phyloP scores from a whole-genome alignment of 1,284 basidiomycete species.

The Sutorius eximius region DNA sequence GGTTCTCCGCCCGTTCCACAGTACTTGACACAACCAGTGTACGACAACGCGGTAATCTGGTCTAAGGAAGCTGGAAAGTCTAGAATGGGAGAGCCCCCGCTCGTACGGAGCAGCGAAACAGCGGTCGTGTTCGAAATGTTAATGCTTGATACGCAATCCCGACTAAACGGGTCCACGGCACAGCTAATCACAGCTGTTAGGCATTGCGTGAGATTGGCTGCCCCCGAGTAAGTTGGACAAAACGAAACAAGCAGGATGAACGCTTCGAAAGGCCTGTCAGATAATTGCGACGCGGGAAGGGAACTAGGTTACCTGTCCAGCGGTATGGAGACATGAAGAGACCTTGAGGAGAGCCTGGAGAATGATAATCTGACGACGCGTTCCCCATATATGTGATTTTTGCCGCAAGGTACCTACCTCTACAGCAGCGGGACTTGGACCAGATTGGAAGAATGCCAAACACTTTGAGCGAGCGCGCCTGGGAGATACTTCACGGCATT shows the following conservation, averaged over 20 bases:
- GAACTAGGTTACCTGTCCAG: slow-evolving; percentile 8
- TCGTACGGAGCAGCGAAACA: slow-evolving; percentile 17
- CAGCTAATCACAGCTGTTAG: slow-evolving; percentile 10
- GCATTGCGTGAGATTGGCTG: slow-evolving; percentile 13
- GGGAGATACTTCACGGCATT: too few species aligned
- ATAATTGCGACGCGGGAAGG: too few species aligned
- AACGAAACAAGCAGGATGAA: not conserved
- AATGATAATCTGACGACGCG: not conserved
- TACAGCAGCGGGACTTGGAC: too few species aligned
- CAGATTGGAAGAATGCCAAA: too few species aligned
- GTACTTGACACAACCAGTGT: slow-evolving; percentile 28
- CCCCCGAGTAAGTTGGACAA: not conserved
- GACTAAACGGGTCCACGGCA: slow-evolving; percentile 3
- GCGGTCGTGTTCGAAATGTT: slow-evolving; percentile 17
- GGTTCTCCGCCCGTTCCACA: slow-evolving; percentile 35
- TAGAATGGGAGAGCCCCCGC: slow-evolving; percentile 1
- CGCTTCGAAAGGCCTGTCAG: slow-evolving; percentile 13
- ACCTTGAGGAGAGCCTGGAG: not conserved
- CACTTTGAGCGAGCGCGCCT: too few species aligned
- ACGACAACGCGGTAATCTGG: slow-evolving; percentile 19
- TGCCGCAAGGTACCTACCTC: too few species aligned
- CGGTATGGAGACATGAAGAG: slow-evolving; percentile 4
- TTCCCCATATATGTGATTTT: too few species aligned
- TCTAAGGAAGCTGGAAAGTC: not conserved
- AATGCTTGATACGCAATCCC: not conserved